Evolutionary conservation across 345 rosid species (phyloP), one percentile per base, ranked within the genome.

Genomic region (Eucalyptus curtisii): DNA sequence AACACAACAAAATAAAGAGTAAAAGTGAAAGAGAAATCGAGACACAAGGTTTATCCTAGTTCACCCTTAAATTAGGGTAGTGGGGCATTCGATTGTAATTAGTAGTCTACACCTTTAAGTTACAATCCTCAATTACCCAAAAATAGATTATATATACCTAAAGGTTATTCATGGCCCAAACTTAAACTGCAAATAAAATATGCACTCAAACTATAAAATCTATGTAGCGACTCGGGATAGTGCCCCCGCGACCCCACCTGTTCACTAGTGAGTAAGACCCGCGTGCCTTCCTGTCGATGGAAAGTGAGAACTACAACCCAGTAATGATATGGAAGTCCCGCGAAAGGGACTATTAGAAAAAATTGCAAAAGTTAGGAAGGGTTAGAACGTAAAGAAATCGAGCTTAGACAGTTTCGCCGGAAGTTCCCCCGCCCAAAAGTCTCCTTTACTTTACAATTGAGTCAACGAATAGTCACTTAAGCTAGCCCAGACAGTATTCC

Each of bases 101-200:
- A 4, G 2, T 22, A 55, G 11, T 22, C 11, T 1, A 0, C 2
- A 55, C 27, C 59, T 55, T 20, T 22, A 0, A 2, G 27, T 55
- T 8, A 55, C 11, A 55, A 22, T 22, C 27, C 4, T 55, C 5
- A 55, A 22, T 20, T 22, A 55, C 27, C 1, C 22, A 55, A 22
- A 20, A 22, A 55, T 4, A 24, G 6, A 55, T 55, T 22, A 55
- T 55, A 55, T 55, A 55, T 55, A 24, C 1, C 6, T 9, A 25
- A 5, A 22, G 10, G 61, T 2, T 55, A 55, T 55, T 55, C 3
- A 22, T 55, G 61, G 1, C 57, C 4, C 5, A 52, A 52, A 4
- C 20, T 52, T 20, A 50, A 50, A 17, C 4, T 52, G 25, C 1
- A 2, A 52, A 52, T 52, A 8, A 52, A 52, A 52, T 52, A 20